A percentile compares a stretch with the other conserved stretches of the same genome.
These are phyloP conservation scores for Rhodamnia argentea DNA, from an alignment of 345 rosid genomes.

Conservation along the genomic window DNA sequence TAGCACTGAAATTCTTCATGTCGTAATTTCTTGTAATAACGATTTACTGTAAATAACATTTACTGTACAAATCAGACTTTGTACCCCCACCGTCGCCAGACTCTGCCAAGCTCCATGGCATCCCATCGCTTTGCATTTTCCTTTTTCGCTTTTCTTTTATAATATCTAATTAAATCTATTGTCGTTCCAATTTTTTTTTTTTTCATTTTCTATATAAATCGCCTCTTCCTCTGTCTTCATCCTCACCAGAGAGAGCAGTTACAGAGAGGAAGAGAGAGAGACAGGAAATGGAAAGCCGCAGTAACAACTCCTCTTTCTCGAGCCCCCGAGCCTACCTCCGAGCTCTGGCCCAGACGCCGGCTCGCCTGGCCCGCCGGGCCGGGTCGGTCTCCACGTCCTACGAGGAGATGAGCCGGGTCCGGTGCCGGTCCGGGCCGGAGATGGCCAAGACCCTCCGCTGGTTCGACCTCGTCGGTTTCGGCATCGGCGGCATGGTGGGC, in stretches of 20 bases:
- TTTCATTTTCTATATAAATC: neutral
- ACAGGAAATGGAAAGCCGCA: neutral
- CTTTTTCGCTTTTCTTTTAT: too few species aligned
- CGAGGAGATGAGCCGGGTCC: slow-evolving; percentile 59
- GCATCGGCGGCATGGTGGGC: slow-evolving; percentile 97
- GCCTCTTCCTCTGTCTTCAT: neutral
- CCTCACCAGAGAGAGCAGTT: neutral
- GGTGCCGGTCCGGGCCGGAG: slow-evolving; percentile 48
- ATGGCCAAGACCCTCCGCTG: slow-evolving; percentile 74
- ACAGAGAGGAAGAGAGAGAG: neutral
- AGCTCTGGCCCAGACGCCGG: slow-evolving; percentile 61
- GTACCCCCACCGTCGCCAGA: neutral
- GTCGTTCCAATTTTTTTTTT: neutral
- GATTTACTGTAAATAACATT: too few species aligned
- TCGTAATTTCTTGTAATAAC: too few species aligned
- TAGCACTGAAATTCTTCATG: too few species aligned
- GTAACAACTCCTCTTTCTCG: slow-evolving; percentile 49
- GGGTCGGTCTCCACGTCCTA: slow-evolving; percentile 51
- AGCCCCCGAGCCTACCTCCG: slow-evolving; percentile 37
- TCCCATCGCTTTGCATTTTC: neutral
- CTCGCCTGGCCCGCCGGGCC: slow-evolving; percentile 62
- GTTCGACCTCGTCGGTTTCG: slow-evolving; percentile 78
- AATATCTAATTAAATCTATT: too few species aligned
- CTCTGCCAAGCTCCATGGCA: too few species aligned
- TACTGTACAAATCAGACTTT: neutral